phyloP scores from a whole-genome alignment of 2,329 filamentous ascomycete genomes.

The Alternaria brassicae region DNA sequence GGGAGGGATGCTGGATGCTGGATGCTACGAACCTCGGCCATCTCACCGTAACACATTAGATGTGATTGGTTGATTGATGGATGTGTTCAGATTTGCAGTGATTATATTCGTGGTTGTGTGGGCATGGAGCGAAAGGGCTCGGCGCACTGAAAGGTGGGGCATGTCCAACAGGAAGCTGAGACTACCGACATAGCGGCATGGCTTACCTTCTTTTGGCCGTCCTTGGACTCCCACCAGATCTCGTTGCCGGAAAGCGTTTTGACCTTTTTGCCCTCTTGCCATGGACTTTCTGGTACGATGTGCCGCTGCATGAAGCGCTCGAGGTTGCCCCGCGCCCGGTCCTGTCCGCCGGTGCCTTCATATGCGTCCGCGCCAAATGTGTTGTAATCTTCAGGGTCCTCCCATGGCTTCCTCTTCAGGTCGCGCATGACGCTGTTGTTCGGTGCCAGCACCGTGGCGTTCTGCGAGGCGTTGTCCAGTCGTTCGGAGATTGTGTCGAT shows the following conservation, averaged over 20 bases:
- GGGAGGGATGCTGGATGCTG: neutral
- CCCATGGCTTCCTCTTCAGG: conserved; percentile 87
- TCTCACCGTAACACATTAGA: conserved; percentile 9
- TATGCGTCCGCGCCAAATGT: conserved; percentile 74
- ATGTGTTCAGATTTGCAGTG: neutral
- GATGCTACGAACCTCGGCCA: conserved; percentile 9
- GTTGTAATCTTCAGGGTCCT: conserved; percentile 75
- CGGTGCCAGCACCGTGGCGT: conserved; percentile 87
- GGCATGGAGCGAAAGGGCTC: neutral
- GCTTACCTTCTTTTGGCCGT: conserved; percentile 71
- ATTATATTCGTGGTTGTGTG: conserved; percentile 1
- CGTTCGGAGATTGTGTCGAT: conserved; percentile 72
- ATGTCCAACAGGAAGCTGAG: conserved; percentile 4
- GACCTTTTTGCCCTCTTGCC: conserved; percentile 71
- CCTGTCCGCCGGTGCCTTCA: conserved; percentile 74
- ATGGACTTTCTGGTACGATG: conserved; percentile 76
- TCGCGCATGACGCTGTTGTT: conserved; percentile 80
- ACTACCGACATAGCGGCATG: conserved; percentile 8
- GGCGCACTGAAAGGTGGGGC: conserved; percentile 6
- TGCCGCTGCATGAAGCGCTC: conserved; percentile 85
- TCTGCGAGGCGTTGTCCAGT: conserved; percentile 69
- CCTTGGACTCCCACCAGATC: conserved; percentile 81
- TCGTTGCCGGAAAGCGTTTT: conserved; percentile 72
- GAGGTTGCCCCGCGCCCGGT: conserved; percentile 79
- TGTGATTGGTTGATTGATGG: conserved; percentile 20